Evolutionary conservation across 345 rosid species (phyloP), one percentile per base, ranked within the genome.

Genomic region (Melaleuca alternifolia): DNA sequence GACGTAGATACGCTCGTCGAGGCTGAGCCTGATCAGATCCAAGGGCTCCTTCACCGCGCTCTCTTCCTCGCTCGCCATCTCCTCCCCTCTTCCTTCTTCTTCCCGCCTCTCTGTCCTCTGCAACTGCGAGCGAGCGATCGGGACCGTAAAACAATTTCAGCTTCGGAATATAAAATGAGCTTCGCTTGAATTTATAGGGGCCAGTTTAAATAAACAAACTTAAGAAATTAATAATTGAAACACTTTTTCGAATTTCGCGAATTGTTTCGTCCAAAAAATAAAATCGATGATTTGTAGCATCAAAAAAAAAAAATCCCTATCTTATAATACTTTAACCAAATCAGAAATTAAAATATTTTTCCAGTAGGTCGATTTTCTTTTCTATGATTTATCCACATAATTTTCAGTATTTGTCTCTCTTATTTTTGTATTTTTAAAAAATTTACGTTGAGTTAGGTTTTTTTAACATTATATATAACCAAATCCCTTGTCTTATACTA

Each of bases 1-100:
- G 90, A 98, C 99, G 87, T 96, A 95, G 91, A 98, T 98, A 84
- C 99, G 98, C 92, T 98, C 99, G 88, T 98, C 99, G 83, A 98
- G 98, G 88, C 98, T 98, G 71, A 98, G 94, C 10, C 99, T 92
- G 56, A 98, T 98, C 82, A 98, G 96, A 94, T 98, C 99, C 94
- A 98, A 88, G 11, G 99, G 99, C 93, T 98, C 99, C 90, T 94
- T 96, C n/a, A 96, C 99, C 62, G 99, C 93, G 84, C 97, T 96
- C 46, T 96, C 99, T 89, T 97, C 99, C 85, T 98, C 99, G 86
- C 89, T 95, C 41, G 98, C 95, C 99, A 96, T 98, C 86, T 81
- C 84, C 59, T 54, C 8, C 15, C n/a, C 52, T 59, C 16, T 18
- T 30, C 41, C 30, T 62, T 41, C 79, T 33, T 10, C 79, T 71